These are phyloP conservation scores for Salinomyces thailandicus DNA, from an alignment of 2,329 filamentous ascomycete species.

Conservation along the genomic window DNA sequence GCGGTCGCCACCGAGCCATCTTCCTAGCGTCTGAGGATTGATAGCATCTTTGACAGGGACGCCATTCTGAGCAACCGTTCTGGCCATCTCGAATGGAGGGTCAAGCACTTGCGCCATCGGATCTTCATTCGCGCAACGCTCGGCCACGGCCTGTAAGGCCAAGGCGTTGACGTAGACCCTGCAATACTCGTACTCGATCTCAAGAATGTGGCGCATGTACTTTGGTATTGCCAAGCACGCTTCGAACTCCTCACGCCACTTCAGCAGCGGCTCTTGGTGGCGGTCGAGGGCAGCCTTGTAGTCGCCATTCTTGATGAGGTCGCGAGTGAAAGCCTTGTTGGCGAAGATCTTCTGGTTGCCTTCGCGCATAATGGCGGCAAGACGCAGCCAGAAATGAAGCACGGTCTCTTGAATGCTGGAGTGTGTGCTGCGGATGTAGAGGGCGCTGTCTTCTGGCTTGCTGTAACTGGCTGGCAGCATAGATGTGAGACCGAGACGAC, in stretches of 20 bases:
- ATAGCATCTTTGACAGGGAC: conserved; percentile 33
- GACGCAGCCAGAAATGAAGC: conserved; percentile 82
- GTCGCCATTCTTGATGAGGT: conserved; percentile 74
- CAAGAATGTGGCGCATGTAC: conserved; percentile 62
- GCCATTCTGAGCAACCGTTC: conserved; percentile 27
- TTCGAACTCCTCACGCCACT: conserved; percentile 77
- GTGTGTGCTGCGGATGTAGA: conserved; percentile 19
- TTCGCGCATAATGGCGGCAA: conserved; percentile 84
- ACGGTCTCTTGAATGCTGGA: conserved; percentile 42
- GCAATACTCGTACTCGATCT: conserved; percentile 92
- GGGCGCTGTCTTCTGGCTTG: conserved; percentile 26
- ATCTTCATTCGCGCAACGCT: conserved; percentile 74
- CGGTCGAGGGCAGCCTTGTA: conserved; percentile 74
- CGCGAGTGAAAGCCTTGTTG: conserved; percentile 76
- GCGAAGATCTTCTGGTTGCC: conserved; percentile 83
- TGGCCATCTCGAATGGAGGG: conserved; percentile 20
- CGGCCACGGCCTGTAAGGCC: conserved; percentile 86
- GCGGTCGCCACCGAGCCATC: conserved; percentile 49
- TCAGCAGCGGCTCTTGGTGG: conserved; percentile 65
- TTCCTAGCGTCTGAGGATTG: conserved; percentile 34
- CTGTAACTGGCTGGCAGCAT: conserved; percentile 59
- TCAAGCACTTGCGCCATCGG: conserved; percentile 24
- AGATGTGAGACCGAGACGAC: conserved; percentile 80
- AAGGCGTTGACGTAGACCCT: conserved; percentile 91
- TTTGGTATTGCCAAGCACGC: conserved; percentile 45